Evolutionary conservation across 306 rosid genomes (phyloP), one percentile per base, ranked within the genome.

Genomic region (Alnus glutinosa): DNA sequence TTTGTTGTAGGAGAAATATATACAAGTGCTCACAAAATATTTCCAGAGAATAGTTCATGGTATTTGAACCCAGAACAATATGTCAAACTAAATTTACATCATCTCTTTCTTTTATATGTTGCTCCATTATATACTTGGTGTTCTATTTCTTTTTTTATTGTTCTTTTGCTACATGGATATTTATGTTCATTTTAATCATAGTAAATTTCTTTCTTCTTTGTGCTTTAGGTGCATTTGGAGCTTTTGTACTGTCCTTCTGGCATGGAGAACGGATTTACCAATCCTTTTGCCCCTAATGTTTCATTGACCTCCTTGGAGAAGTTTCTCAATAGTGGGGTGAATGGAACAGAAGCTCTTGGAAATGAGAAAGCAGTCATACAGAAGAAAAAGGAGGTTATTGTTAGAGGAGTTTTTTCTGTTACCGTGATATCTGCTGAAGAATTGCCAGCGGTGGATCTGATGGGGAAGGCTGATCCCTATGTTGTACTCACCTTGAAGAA

Each of bases 381-480:
- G 80, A 93, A 89, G 87, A 91, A 47, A 78, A 93, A 57, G 75
- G 99, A 91, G 85, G 93, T 93, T 84, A 96, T 96, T 80, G 74
- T 96, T 80, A 90, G 98, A 81, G 99, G 99, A 78, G 97, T 96
- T 75, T 92, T 93, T 70, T 84, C 94, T 55, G 86, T 96, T 61
- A 91, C 96, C 34, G 89, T 96, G 59, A 84, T 96, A 88, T 96
- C 99, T 76, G 99, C 91, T 6, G 98, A 96, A 84, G 98, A 90
- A 82, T 96, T 96, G 96, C 93, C 98, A 63, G 88, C 93, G 1
- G 80, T 63, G 64, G 99, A 96, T 87, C 75, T 96, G 55, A 78
- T 90, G 88, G 99, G 99, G 62, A 96, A 93, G 84, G 88, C 98
- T 73, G 99, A 96, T 85, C 99, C 99, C 73, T 96, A 85, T 80